phyloP scores from a whole-genome alignment of 176 grass and related monocot species.

The Lolium perenne region DNA sequence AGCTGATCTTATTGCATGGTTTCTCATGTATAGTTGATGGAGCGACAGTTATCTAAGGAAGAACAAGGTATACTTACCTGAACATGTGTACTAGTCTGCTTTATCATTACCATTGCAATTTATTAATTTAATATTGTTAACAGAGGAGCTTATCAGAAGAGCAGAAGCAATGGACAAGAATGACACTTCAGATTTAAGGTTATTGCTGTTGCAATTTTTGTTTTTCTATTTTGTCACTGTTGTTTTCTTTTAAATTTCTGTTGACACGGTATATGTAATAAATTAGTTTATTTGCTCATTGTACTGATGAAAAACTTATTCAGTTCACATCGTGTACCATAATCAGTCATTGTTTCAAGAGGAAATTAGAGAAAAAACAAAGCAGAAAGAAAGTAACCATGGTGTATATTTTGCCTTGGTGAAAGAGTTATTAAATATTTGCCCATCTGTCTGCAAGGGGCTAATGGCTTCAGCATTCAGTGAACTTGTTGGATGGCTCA shows the following conservation, averaged over 20 bases:
- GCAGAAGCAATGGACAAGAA: constrained; percentile 79
- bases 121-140: constrained; percentile 39
- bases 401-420: background rate
- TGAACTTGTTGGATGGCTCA: constrained; percentile 31
- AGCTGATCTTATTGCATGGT: constrained; percentile 48
- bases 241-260: constrained; percentile 16
- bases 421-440: constrained; percentile 17
- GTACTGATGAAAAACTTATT: constrained; percentile 9
- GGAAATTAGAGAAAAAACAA: constrained; percentile 4
- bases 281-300: constrained; percentile 29
- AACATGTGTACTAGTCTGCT: constrained; percentile 35
- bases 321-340: background rate
- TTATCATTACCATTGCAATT: constrained; percentile 33
- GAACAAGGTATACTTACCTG: constrained; percentile 74
- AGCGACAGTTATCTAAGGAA: constrained; percentile 81
- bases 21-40: constrained; percentile 65
- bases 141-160: constrained; percentile 76
- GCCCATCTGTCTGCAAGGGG: background rate
- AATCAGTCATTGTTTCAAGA: background rate
- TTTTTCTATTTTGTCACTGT: constrained; percentile 32
- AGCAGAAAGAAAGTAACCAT: background rate
- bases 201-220: constrained; percentile 30
- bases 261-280: constrained; percentile 12
- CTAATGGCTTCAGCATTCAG: constrained; percentile 16
- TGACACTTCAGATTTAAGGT: constrained; percentile 83